These are phyloP conservation scores for Calvatia gigantea DNA, from an alignment of 768 basidiomycete genomes.

Conservation along the genomic window DNA sequence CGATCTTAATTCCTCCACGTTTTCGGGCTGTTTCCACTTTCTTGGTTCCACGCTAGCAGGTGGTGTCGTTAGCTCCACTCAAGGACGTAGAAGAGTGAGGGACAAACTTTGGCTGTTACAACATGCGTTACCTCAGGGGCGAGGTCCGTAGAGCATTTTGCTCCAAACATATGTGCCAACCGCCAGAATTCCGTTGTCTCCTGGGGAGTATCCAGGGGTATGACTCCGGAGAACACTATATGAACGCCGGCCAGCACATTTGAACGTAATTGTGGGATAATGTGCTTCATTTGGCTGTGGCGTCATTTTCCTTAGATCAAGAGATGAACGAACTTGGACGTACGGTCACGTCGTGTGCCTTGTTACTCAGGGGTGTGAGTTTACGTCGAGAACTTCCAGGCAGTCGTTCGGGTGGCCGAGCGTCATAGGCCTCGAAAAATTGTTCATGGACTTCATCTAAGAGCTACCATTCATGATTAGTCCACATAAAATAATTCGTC, in stretches of 20 bases:
- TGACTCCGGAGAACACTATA: conserved; percentile 91
- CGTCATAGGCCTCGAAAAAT: conserved; percentile 72
- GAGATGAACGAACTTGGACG: conserved; percentile 20
- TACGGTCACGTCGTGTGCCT: conserved; percentile 75
- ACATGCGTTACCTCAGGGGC: conserved; percentile 76
- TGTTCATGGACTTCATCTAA: conserved; percentile 72
- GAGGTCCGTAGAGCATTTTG: conserved; percentile 71
- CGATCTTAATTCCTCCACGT: conserved; percentile 76
- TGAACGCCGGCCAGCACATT: conserved; percentile 76
- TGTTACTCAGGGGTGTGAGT: conserved; percentile 18
- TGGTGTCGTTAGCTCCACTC: neutral
- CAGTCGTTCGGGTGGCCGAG: conserved; percentile 26
- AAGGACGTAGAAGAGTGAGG: neutral
- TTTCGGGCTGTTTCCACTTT: conserved; percentile 85
- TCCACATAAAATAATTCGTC: conserved; percentile 3
- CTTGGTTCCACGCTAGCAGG: conserved; percentile 72
- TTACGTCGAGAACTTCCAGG: conserved; percentile 27
- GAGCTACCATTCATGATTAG: conserved; percentile 46
- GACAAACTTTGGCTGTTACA: conserved; percentile 78
- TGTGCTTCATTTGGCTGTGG: conserved; percentile 48
- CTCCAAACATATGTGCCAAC: conserved; percentile 86
- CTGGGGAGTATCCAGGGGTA: conserved; percentile 82
- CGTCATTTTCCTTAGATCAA: conserved; percentile 2
- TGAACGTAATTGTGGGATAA: conserved; percentile 79
- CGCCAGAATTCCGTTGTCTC: conserved; percentile 84